Percentiles rank a stretch among this genome's conserved stretches.
Conservation (phyloP, 371 early-diverging fungal species). For the Blastocladiella emersonii region DNA sequence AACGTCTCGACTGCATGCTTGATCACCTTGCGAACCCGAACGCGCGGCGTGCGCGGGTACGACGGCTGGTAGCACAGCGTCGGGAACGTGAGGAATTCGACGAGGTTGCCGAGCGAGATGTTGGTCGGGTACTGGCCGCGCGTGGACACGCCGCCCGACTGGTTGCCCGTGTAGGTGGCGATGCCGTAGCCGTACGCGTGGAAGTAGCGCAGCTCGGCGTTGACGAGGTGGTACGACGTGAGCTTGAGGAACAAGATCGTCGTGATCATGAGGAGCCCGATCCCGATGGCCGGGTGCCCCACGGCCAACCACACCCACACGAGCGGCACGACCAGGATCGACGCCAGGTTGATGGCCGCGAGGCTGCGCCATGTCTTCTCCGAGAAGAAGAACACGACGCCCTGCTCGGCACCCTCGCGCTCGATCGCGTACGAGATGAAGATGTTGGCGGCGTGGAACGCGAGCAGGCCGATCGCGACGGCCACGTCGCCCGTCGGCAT, state of each 20-base stretch:
- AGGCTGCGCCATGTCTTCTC: background rate
- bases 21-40: slow-evolving; percentile 20
- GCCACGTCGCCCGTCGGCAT: slow-evolving; percentile 3
- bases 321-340: slow-evolving; percentile 43
- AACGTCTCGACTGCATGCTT: slow-evolving; percentile 30
- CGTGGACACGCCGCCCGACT: background rate
- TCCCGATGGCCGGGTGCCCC: slow-evolving; percentile 42
- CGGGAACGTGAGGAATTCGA: slow-evolving; percentile 68
- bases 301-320: slow-evolving; percentile 52
- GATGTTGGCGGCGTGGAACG: slow-evolving; percentile 34
- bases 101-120: slow-evolving; percentile 45
- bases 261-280: slow-evolving; percentile 36
- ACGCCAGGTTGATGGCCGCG: slow-evolving; percentile 28
- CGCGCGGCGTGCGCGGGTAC: slow-evolving; percentile 53
- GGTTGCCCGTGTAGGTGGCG: slow-evolving; percentile 13
- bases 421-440: slow-evolving; percentile 43
- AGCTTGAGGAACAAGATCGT: slow-evolving; percentile 59
- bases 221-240: slow-evolving; percentile 59
- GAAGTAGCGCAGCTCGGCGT: slow-evolving; percentile 43
- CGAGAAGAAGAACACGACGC: background rate
- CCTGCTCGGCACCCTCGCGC: slow-evolving; percentile 1
- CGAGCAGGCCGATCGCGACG: slow-evolving; percentile 29
- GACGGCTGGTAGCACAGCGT: slow-evolving; percentile 80
- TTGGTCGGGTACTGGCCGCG: slow-evolving; percentile 51
- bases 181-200: slow-evolving; percentile 14